Evolutionary conservation across 2,329 filamentous ascomycete species (phyloP), one percentile per base, ranked within the genome.

Genomic region (Nothopassalora personata): DNA sequence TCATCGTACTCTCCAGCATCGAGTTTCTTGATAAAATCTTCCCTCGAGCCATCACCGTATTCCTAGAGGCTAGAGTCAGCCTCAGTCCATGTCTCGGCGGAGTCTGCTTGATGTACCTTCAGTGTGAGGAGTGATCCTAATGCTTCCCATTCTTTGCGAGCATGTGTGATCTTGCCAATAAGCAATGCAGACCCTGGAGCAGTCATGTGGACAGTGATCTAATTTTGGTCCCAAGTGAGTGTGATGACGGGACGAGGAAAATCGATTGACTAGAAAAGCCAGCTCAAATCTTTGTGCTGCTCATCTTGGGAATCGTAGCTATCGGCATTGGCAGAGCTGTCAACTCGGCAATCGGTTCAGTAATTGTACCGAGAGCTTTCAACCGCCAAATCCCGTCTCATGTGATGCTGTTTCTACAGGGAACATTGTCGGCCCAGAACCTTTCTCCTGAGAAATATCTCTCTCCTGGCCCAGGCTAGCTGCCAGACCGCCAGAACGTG

Each of bases 11-110:
- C 72, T 43, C 81, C 82, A n/a, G 75, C 73, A 61, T 79, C 79
- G 71, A 80, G 80, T 57, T 80, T 81, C 52, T 76, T 73, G 30
- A 86, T 71, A 69, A 86, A 86, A 30, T 84, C 79, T 47, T 80
- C 75, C 31, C 82, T 75, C 13, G 77, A 79, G 56, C 83, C 83
- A 19, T 70, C 69, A 36, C 77, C 75, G 67, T 83, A 85, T 72
- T 84, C 81, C 77, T 82, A 62, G 5, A 46, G 1, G 7, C 11
- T 5, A 71, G 15, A 51, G 6, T 62, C 45, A 62, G 55, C 18
- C n/a, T 43, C n/a, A n/a, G 4, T 15, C 27, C 19, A 7, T 53
- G 31, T n/a, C 8, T 18, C 23, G 30, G 6, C 31, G n/a, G 53
- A 39, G 15, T 13, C 18, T 52, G 23, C 27, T 27, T 11, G 11